phyloP scores from a whole-genome alignment of 2,329 filamentous ascomycete species.

The Hymenoscyphus fraxineus region DNA sequence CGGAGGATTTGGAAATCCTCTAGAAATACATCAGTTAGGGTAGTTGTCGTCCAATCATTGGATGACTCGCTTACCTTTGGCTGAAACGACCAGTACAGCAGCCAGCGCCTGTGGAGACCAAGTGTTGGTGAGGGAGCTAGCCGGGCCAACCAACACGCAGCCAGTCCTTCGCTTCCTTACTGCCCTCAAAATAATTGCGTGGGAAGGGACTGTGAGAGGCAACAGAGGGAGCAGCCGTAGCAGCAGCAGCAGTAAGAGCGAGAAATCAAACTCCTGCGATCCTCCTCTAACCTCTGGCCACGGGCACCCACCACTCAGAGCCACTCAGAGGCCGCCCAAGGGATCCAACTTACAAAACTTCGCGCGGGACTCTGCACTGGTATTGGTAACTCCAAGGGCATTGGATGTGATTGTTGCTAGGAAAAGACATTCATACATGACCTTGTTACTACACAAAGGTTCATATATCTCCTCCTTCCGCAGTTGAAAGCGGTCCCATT shows the following conservation, averaged over 20 bases:
- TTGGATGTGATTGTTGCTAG: not conserved
- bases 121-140: conserved; percentile 6
- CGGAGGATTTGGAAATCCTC: conserved; percentile 18
- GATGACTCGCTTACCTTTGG: conserved; percentile 4
- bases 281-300: conserved; percentile 5
- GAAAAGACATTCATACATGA: not conserved
- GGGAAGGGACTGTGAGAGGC: conserved; percentile 9
- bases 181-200: conserved; percentile 22
- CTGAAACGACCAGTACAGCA: conserved; percentile 14
- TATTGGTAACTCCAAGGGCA: not conserved
- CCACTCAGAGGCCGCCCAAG: conserved; percentile 10
- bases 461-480: conserved; percentile 17
- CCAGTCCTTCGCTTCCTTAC: conserved; percentile 22
- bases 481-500: not conserved
- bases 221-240: conserved; percentile 6
- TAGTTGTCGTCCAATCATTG: not conserved
- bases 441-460: not conserved
- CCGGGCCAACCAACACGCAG: conserved; percentile 23
- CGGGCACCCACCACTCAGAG: conserved; percentile 7
- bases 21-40: conserved; percentile 8
- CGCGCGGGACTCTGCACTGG: conserved; percentile 1
- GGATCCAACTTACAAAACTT: not conserved
- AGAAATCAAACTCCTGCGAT: conserved; percentile 11
- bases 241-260: not conserved
- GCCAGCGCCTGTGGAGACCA: conserved; percentile 12